phyloP scores from a whole-genome alignment of 169 alveolate genomes.

The Cryptosporidium ryanae region DNA sequence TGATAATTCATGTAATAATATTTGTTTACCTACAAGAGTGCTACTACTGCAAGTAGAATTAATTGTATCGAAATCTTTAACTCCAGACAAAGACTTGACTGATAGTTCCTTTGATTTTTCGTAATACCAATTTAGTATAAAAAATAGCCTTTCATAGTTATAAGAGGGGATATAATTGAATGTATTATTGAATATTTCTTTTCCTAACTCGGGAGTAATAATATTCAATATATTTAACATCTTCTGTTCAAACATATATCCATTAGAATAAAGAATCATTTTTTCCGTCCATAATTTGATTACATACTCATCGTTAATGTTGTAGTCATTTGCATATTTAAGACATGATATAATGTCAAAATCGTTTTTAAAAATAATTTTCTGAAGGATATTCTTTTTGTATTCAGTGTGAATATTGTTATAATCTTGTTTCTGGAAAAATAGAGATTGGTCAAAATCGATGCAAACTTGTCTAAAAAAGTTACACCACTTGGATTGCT shows the following conservation, averaged over 20 bases:
- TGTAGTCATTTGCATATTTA: constrained; percentile 66
- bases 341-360: constrained; percentile 43
- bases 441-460: constrained; percentile 63
- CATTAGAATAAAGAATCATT: constrained; percentile 18
- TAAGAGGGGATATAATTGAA: constrained; percentile 30
- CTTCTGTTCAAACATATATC: constrained; percentile 6
- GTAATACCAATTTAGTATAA: constrained; percentile 33
- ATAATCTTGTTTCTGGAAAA: constrained; percentile 69
- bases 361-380: constrained; percentile 12
- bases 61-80: not conserved
- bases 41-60: constrained; percentile 1
- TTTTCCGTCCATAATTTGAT: constrained; percentile 36
- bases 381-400: constrained; percentile 33
- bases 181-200: constrained; percentile 28
- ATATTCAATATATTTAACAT: constrained; percentile 37
- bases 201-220: constrained; percentile 37
- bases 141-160: constrained; percentile 51
- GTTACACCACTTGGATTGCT: constrained; percentile 69
- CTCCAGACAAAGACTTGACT: not conserved
- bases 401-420: constrained; percentile 10
- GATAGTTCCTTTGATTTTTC: not conserved
- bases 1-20: not conserved
- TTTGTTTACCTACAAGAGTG: not conserved
- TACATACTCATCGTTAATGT: constrained; percentile 56
- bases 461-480: constrained; percentile 15